Conservation (phyloP, 441 rosid genomes). For the Francoa sonchifolia region DNA sequence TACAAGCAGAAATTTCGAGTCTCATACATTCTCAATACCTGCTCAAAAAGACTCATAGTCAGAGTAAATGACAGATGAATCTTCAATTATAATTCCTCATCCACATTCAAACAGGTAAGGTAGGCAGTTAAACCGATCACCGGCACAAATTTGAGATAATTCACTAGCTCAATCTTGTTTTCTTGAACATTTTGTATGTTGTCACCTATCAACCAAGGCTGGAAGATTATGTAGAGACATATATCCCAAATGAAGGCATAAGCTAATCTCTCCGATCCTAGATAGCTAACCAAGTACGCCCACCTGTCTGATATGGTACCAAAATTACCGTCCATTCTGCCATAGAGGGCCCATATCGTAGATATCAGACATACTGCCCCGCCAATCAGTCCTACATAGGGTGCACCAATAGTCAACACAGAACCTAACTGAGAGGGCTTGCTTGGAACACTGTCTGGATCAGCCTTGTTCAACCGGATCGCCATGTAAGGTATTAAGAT, state of each 20-base stretch:
- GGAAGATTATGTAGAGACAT: slow-evolving; percentile 60
- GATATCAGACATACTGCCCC: slow-evolving; percentile 54
- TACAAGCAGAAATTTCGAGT: no score
- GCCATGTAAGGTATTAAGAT: slow-evolving; percentile 95
- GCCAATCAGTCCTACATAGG: slow-evolving; percentile 63
- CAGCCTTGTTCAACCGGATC: slow-evolving; percentile 50
- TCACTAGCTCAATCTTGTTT: slow-evolving; percentile 38
- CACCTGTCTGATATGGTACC: slow-evolving; percentile 49
- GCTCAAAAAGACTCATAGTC: background rate
- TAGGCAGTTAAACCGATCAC: slow-evolving; percentile 63
- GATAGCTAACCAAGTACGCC: slow-evolving; percentile 52
- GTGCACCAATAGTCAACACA: slow-evolving; percentile 58
- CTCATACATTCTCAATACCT: no score
- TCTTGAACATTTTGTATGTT: slow-evolving; percentile 52
- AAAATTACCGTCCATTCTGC: slow-evolving; percentile 53
- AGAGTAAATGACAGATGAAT: background rate
- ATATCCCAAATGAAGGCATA: slow-evolving; percentile 93
- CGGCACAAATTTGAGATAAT: slow-evolving; percentile 63
- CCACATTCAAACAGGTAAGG: slow-evolving; percentile 46
- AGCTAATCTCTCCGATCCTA: slow-evolving; percentile 82
- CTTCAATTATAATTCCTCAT: slow-evolving; percentile 23
- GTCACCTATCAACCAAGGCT: slow-evolving; percentile 87
- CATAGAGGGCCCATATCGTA: slow-evolving; percentile 51
- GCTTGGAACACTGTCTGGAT: slow-evolving; percentile 20
- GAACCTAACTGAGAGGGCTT: slow-evolving; percentile 49